phyloP scores from a whole-genome alignment of 441 rosid genomes.

The Erodium texanum region DNA sequence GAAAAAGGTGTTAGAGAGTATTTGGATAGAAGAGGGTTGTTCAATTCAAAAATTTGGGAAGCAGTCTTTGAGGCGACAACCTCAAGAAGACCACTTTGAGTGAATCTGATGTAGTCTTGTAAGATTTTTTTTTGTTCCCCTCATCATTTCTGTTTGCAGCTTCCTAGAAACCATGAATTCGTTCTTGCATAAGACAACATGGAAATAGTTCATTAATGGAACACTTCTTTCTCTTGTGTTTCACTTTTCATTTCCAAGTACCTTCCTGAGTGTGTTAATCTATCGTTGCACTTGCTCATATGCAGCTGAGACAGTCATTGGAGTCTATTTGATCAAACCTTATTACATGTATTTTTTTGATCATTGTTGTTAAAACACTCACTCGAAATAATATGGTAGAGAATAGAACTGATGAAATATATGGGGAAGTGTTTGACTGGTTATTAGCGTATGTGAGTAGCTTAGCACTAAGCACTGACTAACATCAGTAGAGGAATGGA shows the following conservation, averaged over 20 bases:
- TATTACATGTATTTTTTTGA: background rate
- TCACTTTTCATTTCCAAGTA: background rate
- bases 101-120: background rate
- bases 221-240: background rate
- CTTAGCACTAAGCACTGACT: too few relatives aligned
- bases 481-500: too few relatives aligned
- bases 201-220: background rate
- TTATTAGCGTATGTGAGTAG: background rate
- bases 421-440: background rate
- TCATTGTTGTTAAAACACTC: background rate
- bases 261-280: background rate
- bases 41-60: slow-evolving; percentile 56
- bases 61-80: slow-evolving; percentile 56
- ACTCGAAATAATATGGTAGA: background rate
- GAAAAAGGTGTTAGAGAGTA: slow-evolving; percentile 66
- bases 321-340: background rate
- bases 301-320: background rate
- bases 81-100: slow-evolving; percentile 29
- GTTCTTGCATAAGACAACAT: background rate
- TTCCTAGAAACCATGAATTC: background rate
- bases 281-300: background rate
- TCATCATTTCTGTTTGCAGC: background rate
- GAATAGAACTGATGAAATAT: background rate
- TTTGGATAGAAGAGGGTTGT: slow-evolving; percentile 61
- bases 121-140: background rate